Base-by-base conservation (phyloP, 2,329 filamentous ascomycete species). In the Polytolypa hystricis region DNA sequence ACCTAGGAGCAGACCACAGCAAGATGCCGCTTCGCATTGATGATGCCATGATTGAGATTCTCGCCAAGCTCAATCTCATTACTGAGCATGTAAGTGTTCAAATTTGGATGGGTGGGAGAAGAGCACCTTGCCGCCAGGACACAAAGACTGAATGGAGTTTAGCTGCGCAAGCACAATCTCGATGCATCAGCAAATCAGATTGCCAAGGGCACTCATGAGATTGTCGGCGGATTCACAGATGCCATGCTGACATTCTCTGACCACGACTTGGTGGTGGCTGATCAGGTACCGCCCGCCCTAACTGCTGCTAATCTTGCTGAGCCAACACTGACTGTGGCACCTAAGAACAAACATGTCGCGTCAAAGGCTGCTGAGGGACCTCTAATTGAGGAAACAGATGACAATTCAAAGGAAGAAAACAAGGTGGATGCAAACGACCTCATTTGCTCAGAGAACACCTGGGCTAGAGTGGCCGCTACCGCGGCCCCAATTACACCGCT, bases 121-220 rank as follows among this genome's bases (percentile, higher is more conserved):
- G 21, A 14, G n/a, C n/a, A n/a, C n/a, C n/a, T n/a, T n/a, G n/a
- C n/a, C n/a, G n/a, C n/a, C n/a, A n/a, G n/a, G n/a, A n/a, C n/a
- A n/a, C 27, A 25, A 37, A 42, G 23, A 47, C 29, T 18, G 11
- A 15, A 29, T 16, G 15, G 15, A 4, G 15, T 38, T 27, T 33
- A 60, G 57, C 48, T 61, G 35, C 52, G 53, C 25, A 41, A 42
- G 30, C 44, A 54, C 38, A 46, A 49, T 17, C 49, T 52, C 44
- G 45, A 51, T 30, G 43, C 51, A 12, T 45, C 51, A 32, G 56
- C 57, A 19, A 60, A 62, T 42, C 48, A 51, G 19, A 52, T 61
- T 31, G 55, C 54, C 29, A 55, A 54, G 28, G 44, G 54, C 35
- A 52, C 52, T 39, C 45, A 56, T 31, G 46, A 49, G 37, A 55